Percentiles rank a stretch among this genome's conserved stretches.
Conservation (phyloP, 768 basidiomycete genomes). For the Tephrocybe sp. region DNA sequence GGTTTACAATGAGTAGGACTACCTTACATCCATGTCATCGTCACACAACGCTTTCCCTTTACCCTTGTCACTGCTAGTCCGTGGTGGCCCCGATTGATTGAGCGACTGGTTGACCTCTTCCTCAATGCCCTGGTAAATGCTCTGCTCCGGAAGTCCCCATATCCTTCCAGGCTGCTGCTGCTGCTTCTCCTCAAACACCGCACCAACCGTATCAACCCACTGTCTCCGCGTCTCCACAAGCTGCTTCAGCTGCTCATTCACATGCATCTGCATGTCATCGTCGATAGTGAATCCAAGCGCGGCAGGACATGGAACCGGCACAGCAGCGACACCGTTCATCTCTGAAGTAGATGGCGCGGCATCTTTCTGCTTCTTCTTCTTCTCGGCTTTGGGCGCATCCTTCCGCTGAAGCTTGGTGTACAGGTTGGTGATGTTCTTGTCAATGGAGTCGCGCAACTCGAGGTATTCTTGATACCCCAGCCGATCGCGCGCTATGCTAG, state of each 20-base stretch:
- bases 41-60: constrained; percentile 51
- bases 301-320: constrained; percentile 63
- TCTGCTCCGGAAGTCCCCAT: constrained; percentile 74
- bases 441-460: constrained; percentile 79
- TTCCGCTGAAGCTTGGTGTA: constrained; percentile 85
- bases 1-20: constrained; percentile 17
- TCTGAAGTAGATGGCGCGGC: constrained; percentile 20
- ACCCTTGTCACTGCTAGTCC: constrained; percentile 32
- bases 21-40: constrained; percentile 67
- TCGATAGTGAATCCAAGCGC: constrained; percentile 69
- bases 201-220: constrained; percentile 78
- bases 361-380: constrained; percentile 67
- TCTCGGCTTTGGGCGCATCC: constrained; percentile 69
- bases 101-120: constrained; percentile 51
- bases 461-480: constrained; percentile 92
- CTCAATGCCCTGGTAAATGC: constrained; percentile 74
- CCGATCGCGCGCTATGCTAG: constrained; percentile 76
- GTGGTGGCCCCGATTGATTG: constrained; percentile 20
- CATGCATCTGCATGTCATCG: constrained; percentile 57
- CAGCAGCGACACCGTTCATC: constrained; percentile 29
- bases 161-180: constrained; percentile 60
- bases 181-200: constrained; percentile 75
- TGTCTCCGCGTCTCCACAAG: constrained; percentile 73
- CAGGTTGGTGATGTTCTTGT: constrained; percentile 73
- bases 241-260: constrained; percentile 66